phyloP scores from a whole-genome alignment of 192 early-diverging fungal species.

The Lobulomyces angularis region DNA sequence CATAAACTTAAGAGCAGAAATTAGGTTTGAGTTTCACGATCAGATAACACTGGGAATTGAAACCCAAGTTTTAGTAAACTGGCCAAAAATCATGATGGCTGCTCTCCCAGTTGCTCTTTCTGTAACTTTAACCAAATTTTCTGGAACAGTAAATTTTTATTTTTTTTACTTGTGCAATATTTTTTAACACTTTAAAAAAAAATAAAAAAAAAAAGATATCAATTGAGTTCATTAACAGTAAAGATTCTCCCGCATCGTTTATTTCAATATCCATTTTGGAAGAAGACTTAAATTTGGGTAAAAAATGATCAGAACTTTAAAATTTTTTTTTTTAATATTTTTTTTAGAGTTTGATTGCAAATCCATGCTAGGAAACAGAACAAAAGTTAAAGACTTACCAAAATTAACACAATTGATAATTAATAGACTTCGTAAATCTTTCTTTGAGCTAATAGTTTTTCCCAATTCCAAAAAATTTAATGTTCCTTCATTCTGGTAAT shows the following conservation, averaged over 20 bases:
- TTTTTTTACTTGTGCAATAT: conserved; percentile 11
- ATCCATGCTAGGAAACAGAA: conserved; percentile 84
- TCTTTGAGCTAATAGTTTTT: conserved; percentile 63
- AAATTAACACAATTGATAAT: conserved; percentile 81
- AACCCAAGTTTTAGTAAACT: conserved; percentile 86
- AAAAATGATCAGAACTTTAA: conserved; percentile 10
- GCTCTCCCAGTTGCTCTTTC: conserved; percentile 82
- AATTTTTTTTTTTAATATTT: conserved; percentile 8
- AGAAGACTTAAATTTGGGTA: conserved; percentile 22
- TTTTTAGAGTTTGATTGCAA: conserved; percentile 72
- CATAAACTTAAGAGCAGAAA: conserved; percentile 50
- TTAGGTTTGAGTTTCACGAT: conserved; percentile 80
- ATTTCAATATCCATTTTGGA: conserved; percentile 35
- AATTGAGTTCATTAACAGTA: conserved; percentile 38
- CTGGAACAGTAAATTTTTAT: conserved; percentile 59
- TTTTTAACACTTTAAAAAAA: conserved; percentile 1
- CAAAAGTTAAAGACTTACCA: conserved; percentile 93
- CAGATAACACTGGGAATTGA: conserved; percentile 88
- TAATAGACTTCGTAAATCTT: conserved; percentile 49
- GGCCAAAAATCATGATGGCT: conserved; percentile 80
- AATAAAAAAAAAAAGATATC: conserved; percentile 17
- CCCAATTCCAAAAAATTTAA: conserved; percentile 56
- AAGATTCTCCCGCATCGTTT: conserved; percentile 29
- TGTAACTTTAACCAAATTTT: conserved; percentile 75
- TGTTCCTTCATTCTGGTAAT: conserved; percentile 50